Percentiles rank a stretch among this genome's conserved stretches.
These are phyloP conservation scores for Phytopythium ostracodes DNA, from an alignment of 352 stramenopile species.

Conservation along the genomic window DNA sequence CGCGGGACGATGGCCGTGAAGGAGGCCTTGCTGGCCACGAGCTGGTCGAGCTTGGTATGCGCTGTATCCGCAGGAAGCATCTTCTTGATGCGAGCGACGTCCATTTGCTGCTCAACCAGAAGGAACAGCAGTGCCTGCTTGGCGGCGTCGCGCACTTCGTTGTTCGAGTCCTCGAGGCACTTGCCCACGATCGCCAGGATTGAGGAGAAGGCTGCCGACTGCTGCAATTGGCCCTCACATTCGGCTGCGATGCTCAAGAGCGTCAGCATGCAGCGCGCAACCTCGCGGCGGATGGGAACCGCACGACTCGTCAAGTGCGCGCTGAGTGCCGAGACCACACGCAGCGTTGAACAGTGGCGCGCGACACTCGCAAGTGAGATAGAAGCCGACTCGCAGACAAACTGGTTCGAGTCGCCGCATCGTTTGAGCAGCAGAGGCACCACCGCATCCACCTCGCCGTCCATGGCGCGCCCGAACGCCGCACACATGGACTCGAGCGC, in stretches of 20 bases:
- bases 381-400: slow-evolving; percentile 63
- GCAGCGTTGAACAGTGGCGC: slow-evolving; percentile 43
- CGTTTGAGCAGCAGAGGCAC: slow-evolving; percentile 62
- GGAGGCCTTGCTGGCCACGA: slow-evolving; percentile 23
- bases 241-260: slow-evolving; percentile 32
- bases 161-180: slow-evolving; percentile 70
- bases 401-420: slow-evolving; percentile 63
- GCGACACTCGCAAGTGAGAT: slow-evolving; percentile 45
- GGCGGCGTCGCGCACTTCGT: slow-evolving; percentile 63
- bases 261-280: slow-evolving; percentile 47
- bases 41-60: slow-evolving; percentile 45
- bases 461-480: slow-evolving; percentile 39
- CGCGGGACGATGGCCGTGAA: slow-evolving; percentile 18
- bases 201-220: not conserved
- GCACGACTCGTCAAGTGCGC: slow-evolving; percentile 44
- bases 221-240: not conserved
- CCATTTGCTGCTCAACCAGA: slow-evolving; percentile 28
- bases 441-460: slow-evolving; percentile 56
- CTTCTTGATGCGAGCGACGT: slow-evolving; percentile 47
- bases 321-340: slow-evolving; percentile 38
- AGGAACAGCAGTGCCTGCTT: slow-evolving; percentile 65
- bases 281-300: slow-evolving; percentile 51
- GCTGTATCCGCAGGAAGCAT: slow-evolving; percentile 31
- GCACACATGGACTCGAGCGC: slow-evolving; percentile 59
- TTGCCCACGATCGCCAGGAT: slow-evolving; percentile 51